A percentile compares a stretch with the other conserved stretches of the same genome.
These are phyloP conservation scores for Lichenothelia convexa DNA, from an alignment of 495 filamentous ascomycete genomes.

Conservation along the genomic window DNA sequence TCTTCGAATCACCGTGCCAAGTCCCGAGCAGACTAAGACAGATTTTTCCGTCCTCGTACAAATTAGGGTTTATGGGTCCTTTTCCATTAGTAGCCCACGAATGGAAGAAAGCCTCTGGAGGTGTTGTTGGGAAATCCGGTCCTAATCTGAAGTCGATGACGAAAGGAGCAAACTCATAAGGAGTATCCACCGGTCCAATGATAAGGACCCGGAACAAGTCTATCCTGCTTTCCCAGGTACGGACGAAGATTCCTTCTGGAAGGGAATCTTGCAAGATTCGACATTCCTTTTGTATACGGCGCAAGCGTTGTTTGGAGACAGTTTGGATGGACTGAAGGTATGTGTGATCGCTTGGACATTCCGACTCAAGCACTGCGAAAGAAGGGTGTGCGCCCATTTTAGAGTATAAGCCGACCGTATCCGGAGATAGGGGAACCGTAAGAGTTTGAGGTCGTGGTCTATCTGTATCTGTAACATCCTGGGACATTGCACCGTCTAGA, in stretches of 20 bases:
- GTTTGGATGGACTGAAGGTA: no score
- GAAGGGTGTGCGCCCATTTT: no score
- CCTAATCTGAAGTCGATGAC: constrained; percentile 37
- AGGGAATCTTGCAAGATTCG: constrained; percentile 33
- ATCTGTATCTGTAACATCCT: no score
- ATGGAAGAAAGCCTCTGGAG: constrained; percentile 37
- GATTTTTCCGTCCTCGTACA: constrained; percentile 44
- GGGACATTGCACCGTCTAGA: no score
- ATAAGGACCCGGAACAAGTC: constrained; percentile 41
- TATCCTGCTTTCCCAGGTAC: constrained; percentile 39
- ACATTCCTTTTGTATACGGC: constrained; percentile 36
- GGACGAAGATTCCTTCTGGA: constrained; percentile 36
- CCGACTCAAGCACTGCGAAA: no score
- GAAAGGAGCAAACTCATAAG: constrained; percentile 43
- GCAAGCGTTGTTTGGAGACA: constrained; percentile 17
- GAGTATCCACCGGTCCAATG: constrained; percentile 38
- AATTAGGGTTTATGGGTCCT: constrained; percentile 41
- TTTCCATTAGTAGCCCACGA: constrained; percentile 31
- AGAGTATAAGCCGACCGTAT: no score
- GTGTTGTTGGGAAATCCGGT: constrained; percentile 26
- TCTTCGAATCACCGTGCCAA: constrained; percentile 33
- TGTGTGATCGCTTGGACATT: no score
- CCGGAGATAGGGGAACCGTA: no score
- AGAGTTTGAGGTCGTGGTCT: no score
- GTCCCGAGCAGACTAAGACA: constrained; percentile 43